Conservation (phyloP, 352 stramenopile genomes). For the Globisporangium uncinulatum region DNA sequence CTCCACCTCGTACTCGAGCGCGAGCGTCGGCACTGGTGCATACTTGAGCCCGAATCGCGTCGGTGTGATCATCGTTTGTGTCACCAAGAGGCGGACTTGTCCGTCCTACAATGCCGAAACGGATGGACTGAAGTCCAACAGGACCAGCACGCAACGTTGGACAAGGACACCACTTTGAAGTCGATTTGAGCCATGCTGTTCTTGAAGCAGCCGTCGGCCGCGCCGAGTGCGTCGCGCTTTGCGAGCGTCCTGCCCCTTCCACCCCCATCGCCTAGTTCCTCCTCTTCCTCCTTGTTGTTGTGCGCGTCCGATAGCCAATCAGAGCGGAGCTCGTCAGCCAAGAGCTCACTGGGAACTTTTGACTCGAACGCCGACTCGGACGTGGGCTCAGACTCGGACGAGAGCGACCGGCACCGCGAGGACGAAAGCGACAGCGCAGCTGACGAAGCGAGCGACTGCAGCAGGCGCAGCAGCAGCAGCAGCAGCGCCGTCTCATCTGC, state of each 20-base stretch:
- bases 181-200: constrained; percentile 2
- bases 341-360: neutral
- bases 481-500: constrained; percentile 7
- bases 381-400: constrained; percentile 13
- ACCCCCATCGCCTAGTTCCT: neutral
- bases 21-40: constrained; percentile 66
- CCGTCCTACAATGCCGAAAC: too few species aligned
- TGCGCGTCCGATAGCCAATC: constrained; percentile 6
- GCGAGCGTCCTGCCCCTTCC: constrained; percentile 12
- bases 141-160: too few species aligned
- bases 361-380: constrained; percentile 2
- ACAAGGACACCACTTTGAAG: too few species aligned
- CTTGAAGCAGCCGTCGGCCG: neutral
- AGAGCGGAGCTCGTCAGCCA: constrained; percentile 9
- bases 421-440: constrained; percentile 3
- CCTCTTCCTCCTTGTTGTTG: neutral
- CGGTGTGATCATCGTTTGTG: constrained; percentile 50
- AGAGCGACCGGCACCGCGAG: constrained; percentile 1
- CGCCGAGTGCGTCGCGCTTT: neutral
- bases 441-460: constrained; percentile 3
- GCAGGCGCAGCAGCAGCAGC: constrained; percentile 4
- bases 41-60: constrained; percentile 83
- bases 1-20: constrained; percentile 80
- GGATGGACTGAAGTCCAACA: too few species aligned
- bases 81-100: too few species aligned